Conservation (phyloP, 352 stramenopile genomes). For the Phytophthora cryptogea region DNA sequence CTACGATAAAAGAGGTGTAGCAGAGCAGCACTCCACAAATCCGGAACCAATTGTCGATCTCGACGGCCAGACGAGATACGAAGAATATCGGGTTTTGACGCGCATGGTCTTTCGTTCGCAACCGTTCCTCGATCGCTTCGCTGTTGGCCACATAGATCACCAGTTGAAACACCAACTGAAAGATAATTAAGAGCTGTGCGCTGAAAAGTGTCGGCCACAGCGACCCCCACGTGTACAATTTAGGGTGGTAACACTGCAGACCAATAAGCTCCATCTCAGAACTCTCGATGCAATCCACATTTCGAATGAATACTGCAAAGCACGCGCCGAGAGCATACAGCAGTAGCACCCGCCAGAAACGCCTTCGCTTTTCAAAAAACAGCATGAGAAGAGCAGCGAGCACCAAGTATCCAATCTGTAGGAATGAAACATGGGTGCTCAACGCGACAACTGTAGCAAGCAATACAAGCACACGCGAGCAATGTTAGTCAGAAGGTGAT, state of each 20-base stretch:
- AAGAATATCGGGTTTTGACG: conserved; percentile 80
- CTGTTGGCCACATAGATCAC: conserved; percentile 84
- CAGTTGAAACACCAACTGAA: conserved; percentile 85
- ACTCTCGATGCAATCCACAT: conserved; percentile 66
- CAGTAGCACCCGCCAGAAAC: conserved; percentile 80
- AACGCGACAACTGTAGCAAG: conserved; percentile 62
- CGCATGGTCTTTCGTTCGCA: conserved; percentile 62
- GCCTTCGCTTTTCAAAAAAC: conserved; percentile 78
- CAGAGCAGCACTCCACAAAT: conserved; percentile 64
- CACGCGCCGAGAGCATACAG: conserved; percentile 72
- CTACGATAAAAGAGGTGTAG: conserved; percentile 73
- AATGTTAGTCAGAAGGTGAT: conserved; percentile 2
- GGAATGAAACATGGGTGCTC: conserved; percentile 79
- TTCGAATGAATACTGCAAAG: conserved; percentile 78
- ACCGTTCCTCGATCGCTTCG: conserved; percentile 66
- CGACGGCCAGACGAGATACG: conserved; percentile 66
- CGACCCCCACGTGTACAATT: conserved; percentile 61
- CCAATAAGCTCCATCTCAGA: conserved; percentile 62
- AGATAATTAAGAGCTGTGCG: conserved; percentile 83
- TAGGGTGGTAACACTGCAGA: conserved; percentile 70
- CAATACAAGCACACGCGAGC: background rate
- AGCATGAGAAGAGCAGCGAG: conserved; percentile 79
- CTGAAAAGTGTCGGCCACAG: conserved; percentile 85
- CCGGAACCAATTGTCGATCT: conserved; percentile 82
- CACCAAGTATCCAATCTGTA: conserved; percentile 86